These are phyloP conservation scores for Naganishia sp. DNA, from an alignment of 1,284 basidiomycete genomes.

Conservation along the genomic window DNA sequence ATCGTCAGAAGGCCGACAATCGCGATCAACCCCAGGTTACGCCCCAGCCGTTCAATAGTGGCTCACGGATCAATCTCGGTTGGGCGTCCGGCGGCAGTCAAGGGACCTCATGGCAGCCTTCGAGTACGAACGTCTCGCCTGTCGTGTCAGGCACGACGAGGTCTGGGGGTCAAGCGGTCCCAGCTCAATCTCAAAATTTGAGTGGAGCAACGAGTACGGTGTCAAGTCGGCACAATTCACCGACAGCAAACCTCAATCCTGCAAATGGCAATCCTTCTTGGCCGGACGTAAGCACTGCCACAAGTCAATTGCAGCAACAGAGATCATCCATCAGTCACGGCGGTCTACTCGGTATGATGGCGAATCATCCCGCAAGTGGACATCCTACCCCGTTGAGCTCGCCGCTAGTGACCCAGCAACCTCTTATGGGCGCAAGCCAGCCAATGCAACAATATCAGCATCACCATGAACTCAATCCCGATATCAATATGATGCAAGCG, in stretches of 20 bases:
- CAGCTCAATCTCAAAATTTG: constrained; percentile 3
- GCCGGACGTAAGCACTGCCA: constrained; percentile 16
- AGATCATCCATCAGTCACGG: constrained; percentile 15
- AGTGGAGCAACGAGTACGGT: constrained; percentile 11
- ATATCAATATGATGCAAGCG: constrained; percentile 28
- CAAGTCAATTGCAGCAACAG: constrained; percentile 10
- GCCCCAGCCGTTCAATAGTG: background rate
- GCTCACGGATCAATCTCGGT: constrained; percentile 13
- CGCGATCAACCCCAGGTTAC: background rate
- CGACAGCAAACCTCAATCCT: constrained; percentile 7
- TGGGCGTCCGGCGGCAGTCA: constrained; percentile 8
- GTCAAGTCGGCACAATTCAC: constrained; percentile 13
- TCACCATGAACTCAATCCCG: constrained; percentile 3
- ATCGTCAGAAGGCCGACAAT: background rate
- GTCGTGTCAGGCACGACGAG: constrained; percentile 1
- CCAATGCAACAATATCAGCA: constrained; percentile 9
- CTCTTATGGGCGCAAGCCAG: background rate
- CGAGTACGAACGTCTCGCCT: constrained; percentile 7
- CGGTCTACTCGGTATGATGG: constrained; percentile 18
- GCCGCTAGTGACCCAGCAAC: constrained; percentile 3
- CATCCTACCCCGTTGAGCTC: constrained; percentile 13
- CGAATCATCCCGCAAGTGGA: constrained; percentile 16
- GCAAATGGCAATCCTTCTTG: constrained; percentile 4
- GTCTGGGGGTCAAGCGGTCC: background rate
- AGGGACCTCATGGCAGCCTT: background rate